Base-by-base conservation (phyloP, 345 rosid genomes). In the Conringia planisiliqua region DNA sequence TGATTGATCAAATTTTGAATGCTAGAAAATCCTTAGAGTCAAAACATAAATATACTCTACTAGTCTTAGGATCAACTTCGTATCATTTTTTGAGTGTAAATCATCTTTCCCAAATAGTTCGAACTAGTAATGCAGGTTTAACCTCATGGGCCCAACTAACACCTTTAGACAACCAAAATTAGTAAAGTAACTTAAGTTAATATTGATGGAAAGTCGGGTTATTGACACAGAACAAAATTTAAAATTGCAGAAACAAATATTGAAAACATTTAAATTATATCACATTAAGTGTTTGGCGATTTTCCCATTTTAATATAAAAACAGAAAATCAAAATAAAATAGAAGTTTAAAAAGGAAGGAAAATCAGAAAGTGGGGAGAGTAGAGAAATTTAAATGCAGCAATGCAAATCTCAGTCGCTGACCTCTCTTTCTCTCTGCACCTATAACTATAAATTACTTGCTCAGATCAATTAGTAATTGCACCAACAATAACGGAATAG, bases 361-460 rank as follows among this genome's bases (percentile, higher is more conserved):
- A 58, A 38, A 61, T 44, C 60, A 30, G 73, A 58, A 66, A 38
- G 65, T 55, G 43, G 78, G 42, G 38, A 48, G 73, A 66, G 32
- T 33, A 44, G 39, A 43, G 50, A 56, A 17, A 69, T 70, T 62
- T 80, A 22, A 82, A 82, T 80, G 90, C 83, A 56, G 32, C 68
- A 78, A 78, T 74, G 78, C 83, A 67, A 68, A 75, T 75, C 73
- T 75, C 73, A 67, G 73, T 71, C 80, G 73, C 50, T 78, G 75
- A 46, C 36, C 54, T 36, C 26, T 56, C 62, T 11, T 47, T 38
- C 77, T 24, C 73, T 74, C 73, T 75, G 78, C 76, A 61, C 75
- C 79, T 43, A 66, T 66, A 72, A 76, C 62, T 36, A 78, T 76
- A 58, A 72, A 62, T 73, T 76, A 75, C 72, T 69, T 66, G 69